Conservation (phyloP, 106 monocot species). For the Phalaenopsis aphrodite region DNA sequence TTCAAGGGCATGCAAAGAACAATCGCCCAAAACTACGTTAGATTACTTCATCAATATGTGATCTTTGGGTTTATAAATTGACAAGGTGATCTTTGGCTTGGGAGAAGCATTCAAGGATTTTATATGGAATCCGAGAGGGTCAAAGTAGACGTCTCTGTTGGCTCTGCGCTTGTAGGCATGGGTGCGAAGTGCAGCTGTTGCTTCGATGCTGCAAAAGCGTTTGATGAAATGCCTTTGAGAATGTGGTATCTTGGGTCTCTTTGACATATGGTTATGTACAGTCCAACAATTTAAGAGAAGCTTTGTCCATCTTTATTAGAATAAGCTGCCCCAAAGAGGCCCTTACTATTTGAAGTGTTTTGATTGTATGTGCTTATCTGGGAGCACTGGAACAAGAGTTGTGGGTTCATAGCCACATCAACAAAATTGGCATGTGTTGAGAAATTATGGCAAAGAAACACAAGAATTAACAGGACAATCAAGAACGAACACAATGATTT, state of each 20-base stretch:
- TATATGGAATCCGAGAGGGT: slow-evolving; percentile 12
- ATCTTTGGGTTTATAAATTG: neutral
- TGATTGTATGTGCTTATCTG: slow-evolving; percentile 5
- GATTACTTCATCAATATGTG: slow-evolving; percentile 3
- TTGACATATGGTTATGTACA: slow-evolving; percentile 29
- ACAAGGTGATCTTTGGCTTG: neutral
- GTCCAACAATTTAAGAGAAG: slow-evolving; percentile 3
- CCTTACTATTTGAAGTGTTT: neutral
- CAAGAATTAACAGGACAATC: no score
- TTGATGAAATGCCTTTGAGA: slow-evolving; percentile 23
- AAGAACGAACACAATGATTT: no score
- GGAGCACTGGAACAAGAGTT: slow-evolving; percentile 14
- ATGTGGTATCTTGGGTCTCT: slow-evolving; percentile 47
- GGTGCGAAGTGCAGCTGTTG: slow-evolving; percentile 26
- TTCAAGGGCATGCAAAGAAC: slow-evolving; percentile 28
- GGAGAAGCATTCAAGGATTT: slow-evolving; percentile 1
- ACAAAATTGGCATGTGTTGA: neutral
- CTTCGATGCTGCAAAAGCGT: slow-evolving; percentile 17
- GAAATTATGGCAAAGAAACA: no score
- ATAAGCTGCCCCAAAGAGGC: neutral
- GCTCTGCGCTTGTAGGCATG: slow-evolving; percentile 38
- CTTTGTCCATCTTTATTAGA: neutral
- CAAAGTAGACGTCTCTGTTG: slow-evolving; percentile 1
- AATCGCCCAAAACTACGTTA: neutral
- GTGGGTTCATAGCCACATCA: slow-evolving; percentile 10